phyloP scores from a whole-genome alignment of 1,139 yeast species.

The Suhomyces panamericanus region DNA sequence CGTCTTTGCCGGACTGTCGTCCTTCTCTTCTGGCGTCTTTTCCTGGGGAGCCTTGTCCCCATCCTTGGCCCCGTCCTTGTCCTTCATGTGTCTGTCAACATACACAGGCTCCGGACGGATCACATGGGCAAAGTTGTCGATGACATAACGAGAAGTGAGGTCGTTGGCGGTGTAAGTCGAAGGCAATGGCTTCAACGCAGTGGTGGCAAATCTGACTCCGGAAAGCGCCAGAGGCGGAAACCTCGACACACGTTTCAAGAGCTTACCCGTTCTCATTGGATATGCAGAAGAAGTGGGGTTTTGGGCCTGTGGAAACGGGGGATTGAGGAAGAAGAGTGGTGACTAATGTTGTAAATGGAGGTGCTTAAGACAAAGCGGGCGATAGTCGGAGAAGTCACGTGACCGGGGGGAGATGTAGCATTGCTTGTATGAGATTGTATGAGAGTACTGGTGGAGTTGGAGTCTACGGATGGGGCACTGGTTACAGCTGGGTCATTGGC shows the following conservation, averaged over 20 bases:
- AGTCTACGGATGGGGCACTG: too few relatives aligned
- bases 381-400: conserved; percentile 11
- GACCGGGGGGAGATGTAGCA: too few relatives aligned
- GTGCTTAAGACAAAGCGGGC: conserved; percentile 4
- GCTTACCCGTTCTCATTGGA: conserved; percentile 9
- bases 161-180: conserved; percentile 9
- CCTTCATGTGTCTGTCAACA: conserved; percentile 4
- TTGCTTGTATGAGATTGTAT: too few relatives aligned
- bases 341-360: not conserved
- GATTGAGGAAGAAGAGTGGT: not conserved
- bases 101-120: conserved; percentile 2
- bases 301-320: not conserved
- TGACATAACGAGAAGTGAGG: conserved; percentile 8
- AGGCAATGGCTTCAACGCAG: conserved; percentile 12
- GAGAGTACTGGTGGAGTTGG: too few relatives aligned
- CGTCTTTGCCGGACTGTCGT: conserved; percentile 3
- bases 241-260: conserved; percentile 8
- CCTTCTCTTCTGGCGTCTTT: conserved; percentile 8
- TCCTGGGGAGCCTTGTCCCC: conserved; percentile 5
- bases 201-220: conserved; percentile 11
- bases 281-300: not conserved
- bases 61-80: not conserved
- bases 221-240: conserved; percentile 3
- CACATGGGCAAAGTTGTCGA: conserved; percentile 6
- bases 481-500: not conserved